Conservation (phyloP, 495 filamentous ascomycete species). For the Penicillium coprophilum region DNA sequence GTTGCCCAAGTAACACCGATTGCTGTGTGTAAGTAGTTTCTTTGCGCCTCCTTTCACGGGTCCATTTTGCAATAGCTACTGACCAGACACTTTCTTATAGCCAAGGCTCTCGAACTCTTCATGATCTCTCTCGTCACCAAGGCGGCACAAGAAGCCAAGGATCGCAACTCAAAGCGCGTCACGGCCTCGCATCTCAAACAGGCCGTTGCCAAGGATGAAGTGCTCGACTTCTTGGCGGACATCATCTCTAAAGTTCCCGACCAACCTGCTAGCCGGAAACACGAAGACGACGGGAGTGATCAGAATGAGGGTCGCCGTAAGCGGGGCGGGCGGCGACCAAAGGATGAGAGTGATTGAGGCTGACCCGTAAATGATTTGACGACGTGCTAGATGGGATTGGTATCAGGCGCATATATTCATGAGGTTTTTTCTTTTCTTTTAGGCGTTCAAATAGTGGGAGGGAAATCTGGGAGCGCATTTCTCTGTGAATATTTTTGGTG, state of each 20-base stretch:
- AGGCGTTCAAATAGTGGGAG: constrained; percentile 36
- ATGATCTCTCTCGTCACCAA: constrained; percentile 92
- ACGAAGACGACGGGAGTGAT: constrained; percentile 52
- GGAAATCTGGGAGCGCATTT: constrained; percentile 33
- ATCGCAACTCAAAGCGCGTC: constrained; percentile 82
- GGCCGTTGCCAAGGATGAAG: constrained; percentile 78
- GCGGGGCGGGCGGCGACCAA: constrained; percentile 45
- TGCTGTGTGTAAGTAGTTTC: constrained; percentile 68
- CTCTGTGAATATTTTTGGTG: constrained; percentile 33
- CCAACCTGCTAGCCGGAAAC: constrained; percentile 57
- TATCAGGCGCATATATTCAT: constrained; percentile 26
- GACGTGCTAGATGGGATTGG: constrained; percentile 30
- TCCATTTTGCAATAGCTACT: constrained; percentile 18
- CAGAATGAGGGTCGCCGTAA: constrained; percentile 52
- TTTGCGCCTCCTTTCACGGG: background rate
- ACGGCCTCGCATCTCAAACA: constrained; percentile 88
- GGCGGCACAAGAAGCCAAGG: constrained; percentile 77
- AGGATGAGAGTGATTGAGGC: constrained; percentile 47
- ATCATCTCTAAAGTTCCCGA: constrained; percentile 86
- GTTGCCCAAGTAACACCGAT: constrained; percentile 96
- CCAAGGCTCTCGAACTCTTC: constrained; percentile 93
- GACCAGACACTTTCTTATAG: constrained; percentile 26
- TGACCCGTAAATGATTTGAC: constrained; percentile 16
- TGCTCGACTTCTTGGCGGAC: constrained; percentile 90
- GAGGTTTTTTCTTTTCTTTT: constrained; percentile 8